Evolutionary conservation across 306 rosid species (phyloP).

Genomic region (Sicyos edulis): DNA sequence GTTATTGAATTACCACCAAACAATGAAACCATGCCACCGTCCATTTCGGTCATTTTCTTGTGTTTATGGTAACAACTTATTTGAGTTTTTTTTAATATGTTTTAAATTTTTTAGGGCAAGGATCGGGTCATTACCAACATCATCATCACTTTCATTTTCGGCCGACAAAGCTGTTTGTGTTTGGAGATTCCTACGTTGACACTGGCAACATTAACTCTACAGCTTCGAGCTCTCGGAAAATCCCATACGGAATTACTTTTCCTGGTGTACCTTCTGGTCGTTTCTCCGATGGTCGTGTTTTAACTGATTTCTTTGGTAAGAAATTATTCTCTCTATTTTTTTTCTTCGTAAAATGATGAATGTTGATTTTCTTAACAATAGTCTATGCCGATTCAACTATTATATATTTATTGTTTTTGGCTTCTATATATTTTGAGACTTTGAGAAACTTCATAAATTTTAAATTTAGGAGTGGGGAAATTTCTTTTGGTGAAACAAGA

Average conservation of each 20-base stretch:
- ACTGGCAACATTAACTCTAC: slow-evolving; percentile 33
- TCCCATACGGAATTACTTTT: slow-evolving; percentile 44
- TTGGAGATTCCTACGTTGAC: slow-evolving; percentile 19
- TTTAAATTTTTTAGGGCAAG: not conserved
- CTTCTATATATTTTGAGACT: no score
- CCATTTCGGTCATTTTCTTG: no score
- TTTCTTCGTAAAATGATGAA: no score
- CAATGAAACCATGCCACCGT: no score
- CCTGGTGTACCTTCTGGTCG: slow-evolving; percentile 50
- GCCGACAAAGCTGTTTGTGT: slow-evolving; percentile 36
- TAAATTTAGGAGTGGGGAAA: no score
- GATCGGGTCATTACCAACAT: slow-evolving; percentile 1
- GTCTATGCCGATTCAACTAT: no score
- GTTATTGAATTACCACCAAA: no score
- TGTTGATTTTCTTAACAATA: no score
- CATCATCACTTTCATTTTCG: slow-evolving; percentile 4
- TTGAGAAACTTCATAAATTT: no score
- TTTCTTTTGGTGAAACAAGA: no score
- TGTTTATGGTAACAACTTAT: no score
- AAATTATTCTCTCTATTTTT: not conserved
- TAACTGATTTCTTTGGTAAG: slow-evolving; percentile 40
- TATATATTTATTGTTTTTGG: no score
- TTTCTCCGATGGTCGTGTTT: slow-evolving; percentile 44
- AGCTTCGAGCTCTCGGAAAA: slow-evolving; percentile 29
- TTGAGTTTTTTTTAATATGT: not conserved